phyloP scores from a whole-genome alignment of 208 protist genomes.

The Angomonas desouzai region DNA sequence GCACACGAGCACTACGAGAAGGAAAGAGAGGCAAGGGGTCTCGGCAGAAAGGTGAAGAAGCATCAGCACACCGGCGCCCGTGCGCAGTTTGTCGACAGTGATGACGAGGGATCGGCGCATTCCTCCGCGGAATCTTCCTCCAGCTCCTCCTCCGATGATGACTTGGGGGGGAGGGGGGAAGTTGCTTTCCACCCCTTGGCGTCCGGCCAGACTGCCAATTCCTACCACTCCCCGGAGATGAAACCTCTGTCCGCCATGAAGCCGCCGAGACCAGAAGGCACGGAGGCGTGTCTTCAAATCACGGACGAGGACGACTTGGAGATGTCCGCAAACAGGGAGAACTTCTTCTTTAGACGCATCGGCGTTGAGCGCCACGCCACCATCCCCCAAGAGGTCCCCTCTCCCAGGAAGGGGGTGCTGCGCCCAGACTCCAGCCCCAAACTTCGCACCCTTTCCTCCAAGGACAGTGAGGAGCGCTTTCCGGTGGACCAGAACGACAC shows the following conservation, averaged over 20 bases:
- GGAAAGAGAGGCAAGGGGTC: neutral
- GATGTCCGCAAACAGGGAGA: neutral
- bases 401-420: neutral
- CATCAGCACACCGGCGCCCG: neutral
- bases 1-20: slow-evolving; percentile 9
- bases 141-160: neutral
- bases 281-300: neutral
- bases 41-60: neutral
- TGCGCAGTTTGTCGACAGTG: neutral
- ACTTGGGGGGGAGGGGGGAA: neutral
- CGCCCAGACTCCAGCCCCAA: neutral
- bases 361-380: neutral
- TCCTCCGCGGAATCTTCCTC: neutral
- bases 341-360: neutral
- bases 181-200: neutral
- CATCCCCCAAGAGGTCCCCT: neutral
- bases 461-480: neutral
- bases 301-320: neutral
- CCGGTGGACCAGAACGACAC: neutral
- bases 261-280: neutral
- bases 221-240: neutral
- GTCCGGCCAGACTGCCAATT: neutral
- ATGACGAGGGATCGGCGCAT: neutral
- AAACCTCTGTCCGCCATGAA: neutral
- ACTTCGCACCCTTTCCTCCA: neutral